Evolutionary conservation across 1,139 yeast species (phyloP), one percentile per base, ranked within the genome.

Genomic region (Scheffersomyces insectosa): DNA sequence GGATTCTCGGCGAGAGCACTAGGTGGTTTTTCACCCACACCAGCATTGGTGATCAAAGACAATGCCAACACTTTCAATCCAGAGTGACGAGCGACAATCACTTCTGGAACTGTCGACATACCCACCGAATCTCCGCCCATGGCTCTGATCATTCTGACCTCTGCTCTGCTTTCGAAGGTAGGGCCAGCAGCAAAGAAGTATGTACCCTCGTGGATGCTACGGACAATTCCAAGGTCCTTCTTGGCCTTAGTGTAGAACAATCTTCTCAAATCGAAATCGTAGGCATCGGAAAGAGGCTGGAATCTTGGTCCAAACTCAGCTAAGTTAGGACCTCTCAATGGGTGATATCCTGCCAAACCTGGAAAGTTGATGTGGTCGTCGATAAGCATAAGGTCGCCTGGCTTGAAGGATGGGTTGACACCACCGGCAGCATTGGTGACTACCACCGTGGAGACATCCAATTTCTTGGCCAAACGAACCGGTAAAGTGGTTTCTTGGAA

Each of bases 401-500:
- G 88, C 42, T 74, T 75, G 63, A 68, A 91, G 1, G 59, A 59
- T 2, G 78, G 65, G 57, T 88, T 86, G 35, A 86, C 65, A 1
- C 97, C 97, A 30, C 98, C 99, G 2, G 97, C 96, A 1, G 98
- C 98, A 64, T 93, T 93, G 20, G 98, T 93, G 3, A 84, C 96
- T 28, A 93, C 72, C 36, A 91, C 70, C 4, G 74, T 72, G 35
- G 72, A 63, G 31, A 85, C 80, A 0, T 85, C 88, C 53, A 91
- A 67, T 31, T 71, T 63, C 44, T 80, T 75, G 45, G 95, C 83
- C 27, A 87, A 83, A 48, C 98, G 77, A 15, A 93, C 75, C 0
- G 98, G 97, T 62, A 89, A 87, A 0, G 91, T 88, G 1, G 96
- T 85, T 46, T 87, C 87, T 48, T 79, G 81, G 55, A 90, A 80